Base-by-base conservation (phyloP, 192 early-diverging fungal genomes). In the Coemansia sp. region DNA sequence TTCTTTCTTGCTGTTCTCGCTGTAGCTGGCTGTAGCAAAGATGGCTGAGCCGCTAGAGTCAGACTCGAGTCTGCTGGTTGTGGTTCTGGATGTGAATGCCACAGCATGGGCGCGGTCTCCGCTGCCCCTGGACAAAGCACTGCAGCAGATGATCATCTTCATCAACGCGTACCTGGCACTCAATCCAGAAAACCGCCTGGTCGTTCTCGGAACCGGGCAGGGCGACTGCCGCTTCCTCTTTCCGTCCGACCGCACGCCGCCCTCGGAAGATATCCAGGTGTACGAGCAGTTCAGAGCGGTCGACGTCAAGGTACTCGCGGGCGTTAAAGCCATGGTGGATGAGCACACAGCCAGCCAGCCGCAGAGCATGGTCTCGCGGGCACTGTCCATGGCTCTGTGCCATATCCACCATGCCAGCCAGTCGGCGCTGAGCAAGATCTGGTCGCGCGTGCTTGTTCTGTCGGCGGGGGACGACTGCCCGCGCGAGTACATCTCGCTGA, bases 151-250 rank as follows among this genome's bases (percentile, higher is more conserved):
- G 26, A 46, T 92, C 19, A 76, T 90, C 7, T 93, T 96, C 44
- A 80, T 98, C 39, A 96, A 98, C 64, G 95, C 92, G 6, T 91
- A 92, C 64, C 63, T 98, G 47, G 88, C 90, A 11, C 78, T 92
- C 16, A 85, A 88, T 28, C 85, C 89, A 35, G 88, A 94, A 46
- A 96, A 92, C 56, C 71, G 79, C 42, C 69, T 98, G n/a, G 89
- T 85, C 0, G 83, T 93, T 1, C 81, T 98, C 12, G 92, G 88
- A 0, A 41, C 61, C 23, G 67, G 29, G 35, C 48, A 55, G 36
- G 34, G 31, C 19, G 52, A 46, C 9, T 63, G 73, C 47, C 43
- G 51, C 7, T 73, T 33, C 29, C 48, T 79, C 12, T 79, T 68
- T 33, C 67, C 77, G 9, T 19, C 36, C 0, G 59, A 61, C 14